Evolutionary conservation across 305 asterid genomes (phyloP).

Genomic region (Nicotiana rustica): DNA sequence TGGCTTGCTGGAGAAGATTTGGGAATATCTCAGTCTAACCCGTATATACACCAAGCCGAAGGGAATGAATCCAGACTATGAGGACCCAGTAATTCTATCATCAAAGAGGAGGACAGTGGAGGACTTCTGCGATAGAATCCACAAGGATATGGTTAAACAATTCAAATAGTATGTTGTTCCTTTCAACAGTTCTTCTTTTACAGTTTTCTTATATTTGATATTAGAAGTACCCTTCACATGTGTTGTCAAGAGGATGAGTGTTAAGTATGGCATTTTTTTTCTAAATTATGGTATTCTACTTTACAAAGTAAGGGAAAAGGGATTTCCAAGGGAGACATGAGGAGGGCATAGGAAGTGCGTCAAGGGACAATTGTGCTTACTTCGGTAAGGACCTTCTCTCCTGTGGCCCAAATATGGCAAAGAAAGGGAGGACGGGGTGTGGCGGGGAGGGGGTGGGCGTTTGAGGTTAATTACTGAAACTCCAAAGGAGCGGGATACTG

Average conservation of each 20-base stretch:
- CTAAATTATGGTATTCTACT: too few relatives aligned
- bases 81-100: conserved; percentile 95
- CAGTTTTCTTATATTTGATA: neutral
- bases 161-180: conserved; percentile 74
- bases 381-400: neutral
- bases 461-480: neutral
- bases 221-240: conserved; percentile 1
- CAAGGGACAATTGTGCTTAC: neutral
- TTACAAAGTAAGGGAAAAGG: neutral
- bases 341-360: neutral
- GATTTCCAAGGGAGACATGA: neutral
- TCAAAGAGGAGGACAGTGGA: conserved; percentile 84
- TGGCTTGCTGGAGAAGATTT: conserved; percentile 89
- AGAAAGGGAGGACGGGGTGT: neutral
- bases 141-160: conserved; percentile 96
- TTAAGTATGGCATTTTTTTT: neutral
- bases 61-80: conserved; percentile 99
- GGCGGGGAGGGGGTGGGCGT: neutral
- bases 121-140: conserved; percentile 90
- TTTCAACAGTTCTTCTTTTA: neutral
- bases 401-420: neutral
- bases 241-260: conserved; percentile 3
- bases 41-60: conserved; percentile 99
- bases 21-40: conserved; percentile 93
- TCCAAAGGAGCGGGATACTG: neutral